phyloP scores from a whole-genome alignment of 2,329 filamentous ascomycete species.

The Pseudocercospora macadamiae region DNA sequence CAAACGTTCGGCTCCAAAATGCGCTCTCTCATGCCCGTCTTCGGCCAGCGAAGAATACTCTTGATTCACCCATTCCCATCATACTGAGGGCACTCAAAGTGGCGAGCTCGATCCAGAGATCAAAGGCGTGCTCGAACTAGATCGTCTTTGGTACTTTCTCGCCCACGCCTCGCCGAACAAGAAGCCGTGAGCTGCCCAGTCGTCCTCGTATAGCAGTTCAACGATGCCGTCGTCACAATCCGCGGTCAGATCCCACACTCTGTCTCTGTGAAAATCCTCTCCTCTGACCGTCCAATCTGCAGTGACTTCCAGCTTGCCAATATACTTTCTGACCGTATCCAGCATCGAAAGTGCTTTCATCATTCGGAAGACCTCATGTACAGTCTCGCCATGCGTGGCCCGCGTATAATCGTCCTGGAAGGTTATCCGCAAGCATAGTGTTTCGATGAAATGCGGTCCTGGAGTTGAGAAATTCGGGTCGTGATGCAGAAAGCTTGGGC shows the following conservation, averaged over 20 bases:
- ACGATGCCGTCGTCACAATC: not conserved
- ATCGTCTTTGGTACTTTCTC: conserved; percentile 8
- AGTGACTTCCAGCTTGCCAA: conserved; percentile 18
- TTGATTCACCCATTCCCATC: not conserved
- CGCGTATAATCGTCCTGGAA: conserved; percentile 32
- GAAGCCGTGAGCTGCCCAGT: conserved; percentile 22
- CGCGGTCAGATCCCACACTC: conserved; percentile 13
- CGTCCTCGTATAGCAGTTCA: conserved; percentile 12
- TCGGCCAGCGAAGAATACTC: too few species aligned
- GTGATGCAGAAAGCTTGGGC: conserved; percentile 23
- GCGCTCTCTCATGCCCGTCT: too few species aligned
- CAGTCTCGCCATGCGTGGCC: conserved; percentile 24
- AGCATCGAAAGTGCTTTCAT: conserved; percentile 25
- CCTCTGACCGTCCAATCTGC: conserved; percentile 13
- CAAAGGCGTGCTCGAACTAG: not conserved
- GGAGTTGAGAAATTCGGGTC: conserved; percentile 9
- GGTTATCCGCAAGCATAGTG: conserved; percentile 20
- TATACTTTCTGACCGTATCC: conserved; percentile 22
- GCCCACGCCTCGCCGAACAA: conserved; percentile 21
- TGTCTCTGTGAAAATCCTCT: conserved; percentile 9
- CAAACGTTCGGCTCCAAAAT: too few species aligned
- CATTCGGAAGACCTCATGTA: conserved; percentile 24
- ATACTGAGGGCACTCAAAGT: not conserved
- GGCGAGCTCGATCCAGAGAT: not conserved
- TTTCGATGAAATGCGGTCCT: conserved; percentile 24